Base-by-base conservation (phyloP, 257 asterid species). In the Primulina eburnea region DNA sequence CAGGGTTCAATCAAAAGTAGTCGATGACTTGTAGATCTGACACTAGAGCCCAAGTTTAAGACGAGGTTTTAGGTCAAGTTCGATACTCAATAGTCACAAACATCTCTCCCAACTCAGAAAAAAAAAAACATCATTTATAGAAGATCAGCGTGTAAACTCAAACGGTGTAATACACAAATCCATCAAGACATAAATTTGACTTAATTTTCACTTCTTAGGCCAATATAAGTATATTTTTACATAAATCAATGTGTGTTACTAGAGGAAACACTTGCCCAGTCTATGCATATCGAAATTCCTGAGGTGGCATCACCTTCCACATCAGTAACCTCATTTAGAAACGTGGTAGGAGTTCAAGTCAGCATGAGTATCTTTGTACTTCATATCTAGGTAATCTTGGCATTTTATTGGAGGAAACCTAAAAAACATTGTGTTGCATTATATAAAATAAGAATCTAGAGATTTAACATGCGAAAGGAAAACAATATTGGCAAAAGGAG, bases 401-500 rank as follows among this genome's bases (percentile, higher is more conserved):
- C 81, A 78, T 75, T 74, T 88, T 64, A 92, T 73, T 12, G 98
- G 92, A 74, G 88, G 87, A 77, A 74, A 92, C 83, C 97, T 92
- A 80, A 30, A 38, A 80, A 68, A 47, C 59, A 73, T 32, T 65
- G 26, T 18, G 65, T 47, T 37, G 30, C 53, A 68, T 50, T 8
- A 62, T 64, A 17, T 43, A 43, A 43, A 37, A 32, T 20, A 66
- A 79, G 50, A 40, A 33, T 20, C 62, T 18, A 43, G n/a, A 43
- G 1, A 43, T 43, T 12, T 43, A 12, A 14, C n/a, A 12, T 43
- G 53, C 53, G n/a, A 3, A 55, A 5, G 17, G 7, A 62, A 12
- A 71, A 35, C 7, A 18, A 21, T 1, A 57, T 62, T 17, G n/a
- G 53, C 26, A 18, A 69, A 26, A 61, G 14, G 3, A n/a, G 14